A percentile compares a stretch with the other conserved stretches of the same genome.
Evolutionary conservation across 441 rosid genomes (phyloP).

Genomic region (Jatropha podagrica): DNA sequence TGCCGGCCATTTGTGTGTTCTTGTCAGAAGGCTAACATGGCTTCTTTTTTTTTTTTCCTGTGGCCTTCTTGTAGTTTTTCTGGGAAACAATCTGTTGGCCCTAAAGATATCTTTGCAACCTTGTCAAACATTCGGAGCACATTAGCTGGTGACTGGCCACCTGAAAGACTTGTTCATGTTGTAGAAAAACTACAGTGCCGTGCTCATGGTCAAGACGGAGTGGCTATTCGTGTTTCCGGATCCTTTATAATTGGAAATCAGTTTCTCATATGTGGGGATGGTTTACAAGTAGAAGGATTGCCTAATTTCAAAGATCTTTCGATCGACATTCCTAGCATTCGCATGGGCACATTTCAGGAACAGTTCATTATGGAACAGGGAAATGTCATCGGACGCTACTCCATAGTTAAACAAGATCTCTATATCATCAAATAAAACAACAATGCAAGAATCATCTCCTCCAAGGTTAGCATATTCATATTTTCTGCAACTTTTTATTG

Average conservation of each 20-base stretch:
- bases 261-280: slow-evolving; percentile 92
- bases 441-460: not conserved
- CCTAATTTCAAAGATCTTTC: slow-evolving; percentile 84
- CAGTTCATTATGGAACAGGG: slow-evolving; percentile 71
- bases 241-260: slow-evolving; percentile 85
- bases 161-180: slow-evolving; percentile 80
- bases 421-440: slow-evolving; percentile 39
- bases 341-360: slow-evolving; percentile 88
- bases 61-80: slow-evolving; percentile 45
- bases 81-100: slow-evolving; percentile 55
- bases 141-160: slow-evolving; percentile 80
- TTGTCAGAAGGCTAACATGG: slow-evolving; percentile 9
- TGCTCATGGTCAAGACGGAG: slow-evolving; percentile 58
- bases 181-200: slow-evolving; percentile 92
- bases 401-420: slow-evolving; percentile 76
- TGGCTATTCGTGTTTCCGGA: slow-evolving; percentile 78
- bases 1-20: not conserved
- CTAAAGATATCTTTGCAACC: slow-evolving; percentile 50
- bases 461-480: slow-evolving; percentile 15
- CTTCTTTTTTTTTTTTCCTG: not conserved
- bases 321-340: slow-evolving; percentile 66
- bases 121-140: slow-evolving; percentile 73
- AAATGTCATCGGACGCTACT: slow-evolving; percentile 60
- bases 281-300: slow-evolving; percentile 87
- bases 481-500: not conserved